Evolutionary conservation across 2,329 filamentous ascomycete species (phyloP).

Genomic region (Diplodia seriata): DNA sequence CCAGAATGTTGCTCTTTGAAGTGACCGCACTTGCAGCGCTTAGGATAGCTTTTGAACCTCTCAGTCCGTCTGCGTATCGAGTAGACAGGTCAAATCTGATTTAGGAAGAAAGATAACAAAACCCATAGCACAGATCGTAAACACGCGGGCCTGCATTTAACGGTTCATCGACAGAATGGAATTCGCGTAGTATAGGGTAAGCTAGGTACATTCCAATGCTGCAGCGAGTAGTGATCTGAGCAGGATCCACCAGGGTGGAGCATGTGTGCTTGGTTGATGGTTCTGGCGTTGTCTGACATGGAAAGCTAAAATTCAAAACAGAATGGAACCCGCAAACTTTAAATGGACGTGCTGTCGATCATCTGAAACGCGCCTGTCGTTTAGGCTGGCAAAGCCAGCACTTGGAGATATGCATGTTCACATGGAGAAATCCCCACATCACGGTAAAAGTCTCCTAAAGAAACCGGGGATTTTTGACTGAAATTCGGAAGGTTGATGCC

Average conservation of each 20-base stretch:
- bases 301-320: background rate
- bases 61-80: no score
- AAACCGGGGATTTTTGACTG: conserved; percentile 25
- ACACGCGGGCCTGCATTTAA: no score
- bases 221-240: background rate
- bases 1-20: no score
- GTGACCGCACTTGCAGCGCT: no score
- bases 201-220: no score
- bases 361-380: background rate
- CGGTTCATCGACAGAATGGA: no score
- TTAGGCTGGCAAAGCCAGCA: background rate
- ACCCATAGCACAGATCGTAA: no score
- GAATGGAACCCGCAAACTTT: background rate
- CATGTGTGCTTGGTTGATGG: background rate
- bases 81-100: no score
- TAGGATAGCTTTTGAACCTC: no score
- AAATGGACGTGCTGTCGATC: background rate
- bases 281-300: background rate
- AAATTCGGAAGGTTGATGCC: conserved; percentile 33
- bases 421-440: background rate
- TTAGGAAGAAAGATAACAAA: no score
- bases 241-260: background rate
- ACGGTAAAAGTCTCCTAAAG: conserved; percentile 14
- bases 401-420: background rate
- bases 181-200: background rate